These are phyloP conservation scores for Xylaria longipes DNA, from an alignment of 495 filamentous ascomycete genomes.

Conservation along the genomic window DNA sequence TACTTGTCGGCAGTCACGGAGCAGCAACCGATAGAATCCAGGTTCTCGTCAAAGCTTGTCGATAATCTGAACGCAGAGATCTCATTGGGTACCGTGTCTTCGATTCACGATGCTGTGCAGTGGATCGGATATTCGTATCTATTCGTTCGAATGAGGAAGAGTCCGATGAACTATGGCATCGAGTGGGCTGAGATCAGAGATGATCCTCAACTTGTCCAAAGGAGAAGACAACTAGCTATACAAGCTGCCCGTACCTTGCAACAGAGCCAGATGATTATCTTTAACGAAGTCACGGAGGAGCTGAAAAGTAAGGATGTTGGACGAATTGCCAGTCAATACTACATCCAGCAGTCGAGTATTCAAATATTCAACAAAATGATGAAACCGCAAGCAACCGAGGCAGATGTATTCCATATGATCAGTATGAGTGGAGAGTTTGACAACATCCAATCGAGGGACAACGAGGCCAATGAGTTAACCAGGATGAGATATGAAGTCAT, in stretches of 20 bases:
- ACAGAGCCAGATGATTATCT: constrained; percentile 97
- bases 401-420: constrained; percentile 92
- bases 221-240: constrained; percentile 81
- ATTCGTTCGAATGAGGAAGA: constrained; percentile 93
- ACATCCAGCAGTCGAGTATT: constrained; percentile 90
- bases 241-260: constrained; percentile 85
- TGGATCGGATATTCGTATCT: constrained; percentile 99
- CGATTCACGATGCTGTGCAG: constrained; percentile 89
- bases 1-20: constrained; percentile 93
- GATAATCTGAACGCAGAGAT: constrained; percentile 98
- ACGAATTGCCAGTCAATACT: constrained; percentile 95
- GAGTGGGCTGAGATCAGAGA: constrained; percentile 89
- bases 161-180: constrained; percentile 93
- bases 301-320: constrained; percentile 92
- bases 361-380: constrained; percentile 96
- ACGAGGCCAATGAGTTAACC: constrained; percentile 78
- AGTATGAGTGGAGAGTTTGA: constrained; percentile 96
- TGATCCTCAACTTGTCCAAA: constrained; percentile 82
- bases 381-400: constrained; percentile 79
- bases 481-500: constrained; percentile 68
- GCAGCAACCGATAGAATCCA: constrained; percentile 94
- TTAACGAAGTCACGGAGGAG: constrained; percentile 90
- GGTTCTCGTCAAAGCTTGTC: constrained; percentile 86
- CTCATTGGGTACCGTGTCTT: constrained; percentile 91
- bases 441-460: constrained; percentile 92